Evolutionary conservation across 805 yeast genomes (phyloP), one percentile per base, ranked within the genome.

Genomic region (Candida dajiaensis): DNA sequence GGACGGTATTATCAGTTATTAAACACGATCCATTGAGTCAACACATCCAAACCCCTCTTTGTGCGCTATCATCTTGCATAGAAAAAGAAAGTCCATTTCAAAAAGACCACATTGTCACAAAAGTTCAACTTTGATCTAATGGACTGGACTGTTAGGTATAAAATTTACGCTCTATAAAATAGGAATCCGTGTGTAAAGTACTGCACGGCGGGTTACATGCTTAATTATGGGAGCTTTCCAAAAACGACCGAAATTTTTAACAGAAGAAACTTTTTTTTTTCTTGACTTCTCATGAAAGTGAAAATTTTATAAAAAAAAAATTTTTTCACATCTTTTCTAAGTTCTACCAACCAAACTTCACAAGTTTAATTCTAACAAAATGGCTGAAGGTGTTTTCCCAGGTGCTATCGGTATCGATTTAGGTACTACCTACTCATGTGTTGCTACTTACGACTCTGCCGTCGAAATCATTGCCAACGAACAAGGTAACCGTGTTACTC

Each of bases 321-420:
- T 29, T 43, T 50, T 52, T 51, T 45, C 41, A 31, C 35, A 39
- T 45, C 45, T 45, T 44, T 37, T 16, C 48, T 29, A 37, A 20
- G 25, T 36, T 36, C 22, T 37, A 36, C 37, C 45, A 42, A 36
- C 44, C 35, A 35, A 45, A 28, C 39, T 45, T 31, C 48, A 43
- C 21, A 44, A 44, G 37, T 47, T 42, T 44, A 46, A 39, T 31
- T 45, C 38, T 41, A 50, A 50, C 76, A 73, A 52, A 73, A 84
- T 84, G 90, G 87, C 90, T 84, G 97, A 89, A 81, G 96, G 96
- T 85, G 94, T 89, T 78, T 89, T 86, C 85, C 94, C 90, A 83
- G 97, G 97, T 85, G 94, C 94, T 75, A 86, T 89, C 71, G 99
- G 99, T 85, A 92, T 92, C 83, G 98, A 90, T 80, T 79, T 87